Percentiles rank a stretch among this genome's conserved stretches.
Conservation (phyloP, 148 eudicot species). For the Vaccinium macrocarpon region DNA sequence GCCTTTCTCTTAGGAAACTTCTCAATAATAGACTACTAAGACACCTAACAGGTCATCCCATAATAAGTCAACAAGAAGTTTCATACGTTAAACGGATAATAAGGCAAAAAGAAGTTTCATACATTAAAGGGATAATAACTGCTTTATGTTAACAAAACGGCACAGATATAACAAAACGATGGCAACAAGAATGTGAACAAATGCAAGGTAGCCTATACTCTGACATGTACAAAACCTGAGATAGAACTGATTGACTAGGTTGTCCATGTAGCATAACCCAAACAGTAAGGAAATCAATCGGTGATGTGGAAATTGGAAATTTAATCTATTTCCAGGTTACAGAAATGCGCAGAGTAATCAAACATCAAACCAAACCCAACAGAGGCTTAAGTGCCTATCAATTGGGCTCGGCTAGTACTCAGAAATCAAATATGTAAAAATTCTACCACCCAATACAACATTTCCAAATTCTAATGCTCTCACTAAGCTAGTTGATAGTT, state of each 20-base stretch:
- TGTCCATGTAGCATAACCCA: background rate
- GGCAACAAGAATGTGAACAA: background rate
- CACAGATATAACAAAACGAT: background rate
- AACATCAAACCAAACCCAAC: background rate
- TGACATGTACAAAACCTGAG: background rate
- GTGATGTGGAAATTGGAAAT: background rate
- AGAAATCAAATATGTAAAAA: background rate
- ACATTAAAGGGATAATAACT: background rate
- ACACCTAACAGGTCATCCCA: background rate
- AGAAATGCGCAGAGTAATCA: background rate
- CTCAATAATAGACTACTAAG: background rate
- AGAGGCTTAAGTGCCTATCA: background rate
- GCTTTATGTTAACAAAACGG: background rate
- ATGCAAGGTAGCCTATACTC: background rate
- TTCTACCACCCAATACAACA: background rate
- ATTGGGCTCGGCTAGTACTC: background rate
- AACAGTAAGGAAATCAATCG: background rate
- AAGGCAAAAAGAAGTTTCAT: background rate
- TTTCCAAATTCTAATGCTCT: background rate
- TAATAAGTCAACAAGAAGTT: background rate
- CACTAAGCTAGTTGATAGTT: background rate
- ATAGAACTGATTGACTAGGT: background rate
- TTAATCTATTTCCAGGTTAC: background rate
- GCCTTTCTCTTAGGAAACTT: background rate
- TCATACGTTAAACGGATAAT: background rate